Evolutionary conservation across 1,139 yeast genomes (phyloP).

Genomic region (Pichia sp.): DNA sequence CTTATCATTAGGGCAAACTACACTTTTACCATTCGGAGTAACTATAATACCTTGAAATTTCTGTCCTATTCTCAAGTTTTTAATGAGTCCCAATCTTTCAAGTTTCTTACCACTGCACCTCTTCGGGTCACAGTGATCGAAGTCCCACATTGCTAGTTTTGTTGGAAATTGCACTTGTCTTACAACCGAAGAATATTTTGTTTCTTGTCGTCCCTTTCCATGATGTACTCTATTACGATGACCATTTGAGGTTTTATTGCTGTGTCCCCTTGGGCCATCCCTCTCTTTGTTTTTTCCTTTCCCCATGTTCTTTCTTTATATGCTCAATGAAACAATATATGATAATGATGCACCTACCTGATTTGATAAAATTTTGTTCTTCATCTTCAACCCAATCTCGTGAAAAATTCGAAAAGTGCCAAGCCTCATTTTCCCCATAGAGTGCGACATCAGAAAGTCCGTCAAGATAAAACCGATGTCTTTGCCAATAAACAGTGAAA

Average conservation of each 20-base stretch:
- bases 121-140: conserved; percentile 97
- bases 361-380: background rate
- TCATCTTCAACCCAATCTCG: too few species aligned
- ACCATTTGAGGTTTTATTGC: conserved; percentile 45
- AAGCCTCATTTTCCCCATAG: background rate
- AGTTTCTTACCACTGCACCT: conserved; percentile 94
- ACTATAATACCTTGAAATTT: conserved; percentile 87
- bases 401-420: too few species aligned
- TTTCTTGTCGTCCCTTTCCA: conserved; percentile 45
- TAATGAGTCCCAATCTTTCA: conserved; percentile 79
- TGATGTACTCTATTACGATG: conserved; percentile 48
- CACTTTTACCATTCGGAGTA: conserved; percentile 85
- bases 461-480: too few species aligned
- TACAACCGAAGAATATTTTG: conserved; percentile 21
- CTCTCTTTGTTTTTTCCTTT: conserved; percentile 58
- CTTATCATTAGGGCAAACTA: conserved; percentile 83
- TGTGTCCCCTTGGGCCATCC: conserved; percentile 29
- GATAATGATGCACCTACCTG: background rate
- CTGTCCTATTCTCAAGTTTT: conserved; percentile 76
- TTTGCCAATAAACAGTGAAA: too few species aligned
- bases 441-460: background rate
- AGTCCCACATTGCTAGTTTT: conserved; percentile 87
- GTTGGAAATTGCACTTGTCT: conserved; percentile 45
- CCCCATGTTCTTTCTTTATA: conserved; percentile 43
- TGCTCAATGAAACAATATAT: background rate